Conservation (phyloP, 179 eudicot genomes). For the Sideroxylon spinosum region DNA sequence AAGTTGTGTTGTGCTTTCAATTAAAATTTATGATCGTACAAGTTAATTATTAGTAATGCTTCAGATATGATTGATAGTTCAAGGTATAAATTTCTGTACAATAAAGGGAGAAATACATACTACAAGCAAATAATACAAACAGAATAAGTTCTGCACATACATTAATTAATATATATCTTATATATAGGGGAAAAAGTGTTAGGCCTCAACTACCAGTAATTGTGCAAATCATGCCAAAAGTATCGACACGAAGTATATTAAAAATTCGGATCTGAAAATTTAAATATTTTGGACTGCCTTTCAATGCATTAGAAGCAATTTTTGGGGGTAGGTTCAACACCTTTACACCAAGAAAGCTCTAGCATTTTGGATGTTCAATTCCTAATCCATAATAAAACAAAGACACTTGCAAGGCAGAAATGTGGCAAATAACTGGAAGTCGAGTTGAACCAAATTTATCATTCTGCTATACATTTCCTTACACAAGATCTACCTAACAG, state of each 20-base stretch:
- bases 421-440: conserved; percentile 13
- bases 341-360: conserved; percentile 11
- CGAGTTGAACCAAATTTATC: conserved; percentile 21
- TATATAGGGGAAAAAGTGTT: too few species aligned
- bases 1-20: too few species aligned
- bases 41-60: too few species aligned
- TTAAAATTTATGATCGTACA: too few species aligned
- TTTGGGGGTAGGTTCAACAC: background rate
- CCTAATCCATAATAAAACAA: background rate
- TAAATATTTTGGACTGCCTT: background rate
- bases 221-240: too few species aligned
- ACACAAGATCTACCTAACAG: background rate
- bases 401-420: background rate
- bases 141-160: too few species aligned
- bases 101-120: too few species aligned
- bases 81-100: too few species aligned
- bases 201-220: too few species aligned
- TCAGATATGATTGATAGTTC: too few species aligned
- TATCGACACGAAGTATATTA: background rate
- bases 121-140: too few species aligned
- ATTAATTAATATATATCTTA: too few species aligned
- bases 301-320: background rate
- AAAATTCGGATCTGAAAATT: background rate
- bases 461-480: background rate
- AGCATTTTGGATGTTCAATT: background rate